Base-by-base conservation (phyloP, 163 green algal species). In the Chlamydomonas reinhardtii region DNA sequence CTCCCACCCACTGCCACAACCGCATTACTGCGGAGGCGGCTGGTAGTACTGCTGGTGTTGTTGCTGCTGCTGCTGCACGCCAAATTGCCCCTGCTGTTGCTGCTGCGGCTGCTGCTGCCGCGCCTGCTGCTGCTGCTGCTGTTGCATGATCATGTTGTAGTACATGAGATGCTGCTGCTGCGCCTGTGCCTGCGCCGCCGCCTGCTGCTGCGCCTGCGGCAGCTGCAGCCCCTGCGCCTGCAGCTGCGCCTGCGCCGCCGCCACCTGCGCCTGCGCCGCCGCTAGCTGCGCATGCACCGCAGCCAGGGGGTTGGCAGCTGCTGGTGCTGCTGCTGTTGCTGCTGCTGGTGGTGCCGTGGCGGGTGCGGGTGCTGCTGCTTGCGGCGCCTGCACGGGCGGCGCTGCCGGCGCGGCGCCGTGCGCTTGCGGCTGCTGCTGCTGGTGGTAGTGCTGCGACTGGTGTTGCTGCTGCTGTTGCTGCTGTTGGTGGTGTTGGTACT, bases 81-180 rank as follows among this genome's bases (percentile, higher is more conserved):
- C n/a, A n/a, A n/a, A n/a, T n/a, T n/a, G n/a, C n/a, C n/a, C n/a
- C n/a, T n/a, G 39, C 14, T 76, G 66, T 16, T 76, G 54, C 69
- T 48, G 52, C 35, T 62, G 69, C 12, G 17, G 12, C 69, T 73
- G 69, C 32, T 72, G 83, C 32, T 69, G 74, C 37, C 76, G 69
- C 69, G n/a, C 65, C 32, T n/a, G 43, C 24, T 19, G 25, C 31
- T 54, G 84, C 59, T 69, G 16, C 8, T 65, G 54, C 29, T 87
- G 68, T 37, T 81, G 84, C 19, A 85, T 31, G 52, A 32, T 56
- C 61, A 43, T 20, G 0, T 20, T 27, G 25, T 22, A 34, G 39
- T 84, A 61, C 62, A 39, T 35, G 32, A 43, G 35, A 9, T 80
- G 74, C 31, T 83, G 72, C 54, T 78, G 35, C 65, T 77, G 64